Evolutionary conservation across 129 eudicot species (phyloP).

Genomic region (Flaveria linearis): DNA sequence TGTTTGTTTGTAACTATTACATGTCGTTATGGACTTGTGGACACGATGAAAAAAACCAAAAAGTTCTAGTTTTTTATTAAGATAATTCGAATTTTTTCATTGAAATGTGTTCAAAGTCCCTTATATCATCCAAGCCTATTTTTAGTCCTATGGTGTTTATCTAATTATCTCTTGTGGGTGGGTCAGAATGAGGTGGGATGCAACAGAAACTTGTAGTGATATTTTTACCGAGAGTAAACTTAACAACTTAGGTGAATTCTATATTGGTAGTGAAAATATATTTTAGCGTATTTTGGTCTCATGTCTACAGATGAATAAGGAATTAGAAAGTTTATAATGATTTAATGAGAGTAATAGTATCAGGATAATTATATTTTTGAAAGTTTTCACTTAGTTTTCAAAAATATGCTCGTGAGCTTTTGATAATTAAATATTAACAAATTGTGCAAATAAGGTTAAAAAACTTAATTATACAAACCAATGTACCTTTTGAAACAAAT

Average conservation of each 20-base stretch:
- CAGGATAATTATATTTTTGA: too few relatives aligned
- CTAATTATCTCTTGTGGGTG: background rate
- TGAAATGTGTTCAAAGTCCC: background rate
- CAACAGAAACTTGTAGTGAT: background rate
- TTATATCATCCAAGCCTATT: slow-evolving; percentile 5
- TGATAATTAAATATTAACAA: background rate
- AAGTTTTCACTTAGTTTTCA: too few relatives aligned
- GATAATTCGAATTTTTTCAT: background rate
- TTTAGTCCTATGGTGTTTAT: background rate
- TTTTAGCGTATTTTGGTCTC: too few relatives aligned
- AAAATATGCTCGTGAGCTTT: too few relatives aligned
- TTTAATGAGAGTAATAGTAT: too few relatives aligned
- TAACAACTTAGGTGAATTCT: background rate
- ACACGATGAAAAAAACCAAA: background rate
- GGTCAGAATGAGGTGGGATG: background rate
- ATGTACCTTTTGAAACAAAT: slow-evolving; percentile 11
- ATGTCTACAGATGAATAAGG: too few relatives aligned
- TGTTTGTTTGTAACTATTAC: background rate
- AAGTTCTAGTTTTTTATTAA: background rate
- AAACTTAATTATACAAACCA: slow-evolving; percentile 14
- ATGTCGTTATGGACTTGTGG: background rate
- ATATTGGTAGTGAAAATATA: too few relatives aligned
- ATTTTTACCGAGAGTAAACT: background rate
- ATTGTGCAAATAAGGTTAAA: background rate
- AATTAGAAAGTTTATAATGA: too few relatives aligned